Evolutionary conservation across 73 alveolate genomes (phyloP).

Genomic region (Diophrys appendiculata): DNA sequence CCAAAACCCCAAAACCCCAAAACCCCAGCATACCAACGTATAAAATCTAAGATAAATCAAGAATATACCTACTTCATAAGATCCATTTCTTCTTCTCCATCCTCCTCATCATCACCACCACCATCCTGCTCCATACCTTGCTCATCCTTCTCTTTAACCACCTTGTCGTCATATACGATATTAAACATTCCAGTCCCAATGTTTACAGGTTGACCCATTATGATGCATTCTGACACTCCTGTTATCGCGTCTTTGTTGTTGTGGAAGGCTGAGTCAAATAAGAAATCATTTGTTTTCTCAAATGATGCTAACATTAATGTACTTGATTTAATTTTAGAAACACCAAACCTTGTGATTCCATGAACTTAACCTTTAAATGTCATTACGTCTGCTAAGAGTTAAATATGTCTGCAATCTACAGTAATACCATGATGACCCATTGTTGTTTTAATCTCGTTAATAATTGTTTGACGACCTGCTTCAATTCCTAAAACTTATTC

Average conservation of each 20-base stretch:
- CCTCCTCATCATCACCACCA: no score
- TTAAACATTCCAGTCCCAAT: constrained; percentile 95
- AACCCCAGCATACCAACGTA: no score
- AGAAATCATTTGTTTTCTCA: constrained; percentile 95
- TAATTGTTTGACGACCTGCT: constrained; percentile 93
- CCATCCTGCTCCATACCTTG: background rate
- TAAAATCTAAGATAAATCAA: no score
- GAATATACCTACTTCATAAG: no score
- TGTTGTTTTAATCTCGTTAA: constrained; percentile 84
- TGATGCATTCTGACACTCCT: constrained; percentile 95
- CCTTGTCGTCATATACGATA: constrained; percentile 72
- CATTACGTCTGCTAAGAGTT: constrained; percentile 95
- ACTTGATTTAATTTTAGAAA: constrained; percentile 90
- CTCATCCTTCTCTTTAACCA: constrained; percentile 21
- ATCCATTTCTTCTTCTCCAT: no score
- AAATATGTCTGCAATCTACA: constrained; percentile 91
- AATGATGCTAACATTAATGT: constrained; percentile 94
- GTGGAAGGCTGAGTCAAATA: constrained; percentile 92
- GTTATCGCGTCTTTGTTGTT: constrained; percentile 80
- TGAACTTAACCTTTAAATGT: constrained; percentile 87
- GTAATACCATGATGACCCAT: constrained; percentile 64
- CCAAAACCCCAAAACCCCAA: no score
- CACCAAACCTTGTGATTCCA: constrained; percentile 97
- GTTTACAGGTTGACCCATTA: constrained; percentile 89
- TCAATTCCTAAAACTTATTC: constrained; percentile 92